Evolutionary conservation across 371 early-diverging fungal genomes (phyloP).

Genomic region (Umbelopsis sp.): DNA sequence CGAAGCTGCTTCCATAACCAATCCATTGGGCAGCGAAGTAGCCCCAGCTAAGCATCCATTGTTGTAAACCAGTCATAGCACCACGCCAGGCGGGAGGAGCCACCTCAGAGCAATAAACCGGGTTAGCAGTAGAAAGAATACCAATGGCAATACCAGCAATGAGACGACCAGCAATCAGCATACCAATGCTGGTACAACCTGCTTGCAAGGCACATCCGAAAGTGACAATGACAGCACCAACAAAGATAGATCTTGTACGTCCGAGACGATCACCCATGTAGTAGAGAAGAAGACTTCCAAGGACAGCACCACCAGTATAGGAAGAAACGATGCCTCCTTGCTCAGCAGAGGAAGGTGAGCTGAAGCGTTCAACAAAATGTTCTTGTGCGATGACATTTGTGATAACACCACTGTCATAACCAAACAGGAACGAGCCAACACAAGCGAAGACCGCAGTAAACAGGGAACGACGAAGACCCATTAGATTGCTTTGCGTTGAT

Average conservation of each 20-base stretch:
- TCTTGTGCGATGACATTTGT: conserved; percentile 47
- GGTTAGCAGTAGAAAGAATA: conserved; percentile 66
- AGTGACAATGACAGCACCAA: conserved; percentile 53
- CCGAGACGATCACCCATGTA: conserved; percentile 55
- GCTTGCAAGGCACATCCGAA: conserved; percentile 60
- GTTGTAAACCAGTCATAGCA: conserved; percentile 64
- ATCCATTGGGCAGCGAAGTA: conserved; percentile 45
- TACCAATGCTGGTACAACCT: conserved; percentile 34
- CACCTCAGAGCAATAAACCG: conserved; percentile 71
- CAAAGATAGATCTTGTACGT: conserved; percentile 60
- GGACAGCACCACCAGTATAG: conserved; percentile 23
- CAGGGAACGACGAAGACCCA: conserved; percentile 15
- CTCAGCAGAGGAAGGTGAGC: conserved; percentile 27
- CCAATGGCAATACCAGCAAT: conserved; percentile 73
- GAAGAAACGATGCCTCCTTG: conserved; percentile 46
- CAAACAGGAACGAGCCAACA: conserved; percentile 41
- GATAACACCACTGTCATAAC: conserved; percentile 56
- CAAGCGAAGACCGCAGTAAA: conserved; percentile 18
- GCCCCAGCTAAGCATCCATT: conserved; percentile 64
- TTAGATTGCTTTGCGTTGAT: not conserved
- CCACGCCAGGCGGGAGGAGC: conserved; percentile 67
- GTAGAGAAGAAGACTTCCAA: conserved; percentile 42
- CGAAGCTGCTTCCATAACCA: conserved; percentile 38
- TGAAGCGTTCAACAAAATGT: conserved; percentile 31
- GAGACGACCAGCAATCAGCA: conserved; percentile 59